Evolutionary conservation across 1,139 yeast species (phyloP).

Genomic region (Eremothecium sinecaudum): DNA sequence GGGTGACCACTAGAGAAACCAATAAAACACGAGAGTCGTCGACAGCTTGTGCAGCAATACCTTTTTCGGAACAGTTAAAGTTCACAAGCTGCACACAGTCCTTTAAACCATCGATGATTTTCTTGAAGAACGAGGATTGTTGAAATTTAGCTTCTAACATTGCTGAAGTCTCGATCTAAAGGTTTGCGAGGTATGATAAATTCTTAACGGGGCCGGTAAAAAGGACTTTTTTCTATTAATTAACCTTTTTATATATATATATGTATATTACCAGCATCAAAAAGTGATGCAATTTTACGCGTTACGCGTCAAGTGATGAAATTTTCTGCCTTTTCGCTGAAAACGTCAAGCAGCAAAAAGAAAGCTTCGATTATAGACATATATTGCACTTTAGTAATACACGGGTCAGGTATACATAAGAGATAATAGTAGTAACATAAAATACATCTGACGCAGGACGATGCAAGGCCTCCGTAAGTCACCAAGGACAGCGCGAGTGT

Average conservation of each 20-base stretch:
- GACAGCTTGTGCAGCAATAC: slow-evolving; percentile 93
- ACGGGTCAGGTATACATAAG: slow-evolving; percentile 4
- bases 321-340: too few relatives aligned
- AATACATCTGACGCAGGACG: neutral
- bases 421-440: neutral
- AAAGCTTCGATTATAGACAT: neutral
- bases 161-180: too few relatives aligned
- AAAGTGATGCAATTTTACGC: too few relatives aligned
- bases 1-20: slow-evolving; percentile 79
- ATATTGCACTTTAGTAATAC: slow-evolving; percentile 2
- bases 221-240: too few relatives aligned
- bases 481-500: too few relatives aligned
- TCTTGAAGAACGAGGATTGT: slow-evolving; percentile 84
- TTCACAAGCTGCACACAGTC: slow-evolving; percentile 92
- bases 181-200: slow-evolving; percentile 8
- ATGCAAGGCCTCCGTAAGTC: too few relatives aligned
- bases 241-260: neutral
- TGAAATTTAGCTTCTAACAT: slow-evolving; percentile 98
- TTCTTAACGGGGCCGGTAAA: too few relatives aligned
- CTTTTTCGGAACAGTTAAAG: slow-evolving; percentile 91
- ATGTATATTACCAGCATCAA: too few relatives aligned
- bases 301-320: slow-evolving; percentile 2
- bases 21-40: slow-evolving; percentile 94
- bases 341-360: too few relatives aligned
- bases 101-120: slow-evolving; percentile 83